Percentiles rank a stretch among this genome's conserved stretches.
Evolutionary conservation across 2,329 filamentous ascomycete genomes (phyloP).

Genomic region (Penicillium sclerotigenum): DNA sequence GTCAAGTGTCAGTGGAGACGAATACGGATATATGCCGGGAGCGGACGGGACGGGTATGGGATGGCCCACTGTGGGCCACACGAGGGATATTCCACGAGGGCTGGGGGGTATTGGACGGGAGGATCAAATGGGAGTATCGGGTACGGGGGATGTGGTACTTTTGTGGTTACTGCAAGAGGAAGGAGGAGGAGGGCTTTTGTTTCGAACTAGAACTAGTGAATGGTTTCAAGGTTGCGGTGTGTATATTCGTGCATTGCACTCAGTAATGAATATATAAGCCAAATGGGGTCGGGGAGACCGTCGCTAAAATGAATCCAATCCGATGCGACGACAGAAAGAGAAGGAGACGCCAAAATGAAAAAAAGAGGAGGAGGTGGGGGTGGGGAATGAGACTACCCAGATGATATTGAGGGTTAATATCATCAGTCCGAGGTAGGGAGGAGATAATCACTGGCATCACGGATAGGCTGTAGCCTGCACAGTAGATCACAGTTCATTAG

Average conservation of each 20-base stretch:
- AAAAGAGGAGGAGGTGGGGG: not conserved
- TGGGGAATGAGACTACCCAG: not conserved
- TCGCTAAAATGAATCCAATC: constrained; percentile 18
- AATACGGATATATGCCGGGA: not conserved
- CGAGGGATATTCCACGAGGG: not conserved
- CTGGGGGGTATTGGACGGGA: too few species aligned
- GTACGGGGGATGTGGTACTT: not conserved
- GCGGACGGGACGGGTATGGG: not conserved
- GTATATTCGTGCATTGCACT: not conserved
- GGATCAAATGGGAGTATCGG: not conserved
- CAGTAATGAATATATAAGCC: constrained; percentile 18
- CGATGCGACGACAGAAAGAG: not conserved
- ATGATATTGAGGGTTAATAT: not conserved
- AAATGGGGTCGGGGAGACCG: constrained; percentile 4
- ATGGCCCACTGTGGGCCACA: constrained; percentile 5
- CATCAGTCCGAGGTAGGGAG: not conserved
- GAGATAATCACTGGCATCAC: too few species aligned
- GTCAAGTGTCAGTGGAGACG: not conserved
- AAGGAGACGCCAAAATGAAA: not conserved
- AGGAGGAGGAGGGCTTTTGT: not conserved
- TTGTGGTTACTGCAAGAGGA: not conserved
- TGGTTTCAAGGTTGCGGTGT: not conserved
- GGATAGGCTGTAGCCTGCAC: not conserved
- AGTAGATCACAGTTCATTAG: not conserved
- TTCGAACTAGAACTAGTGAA: not conserved